Percentiles rank a stretch among this genome's conserved stretches.
Conservation (phyloP, 768 basidiomycete genomes). For the Suillus brevipes region DNA sequence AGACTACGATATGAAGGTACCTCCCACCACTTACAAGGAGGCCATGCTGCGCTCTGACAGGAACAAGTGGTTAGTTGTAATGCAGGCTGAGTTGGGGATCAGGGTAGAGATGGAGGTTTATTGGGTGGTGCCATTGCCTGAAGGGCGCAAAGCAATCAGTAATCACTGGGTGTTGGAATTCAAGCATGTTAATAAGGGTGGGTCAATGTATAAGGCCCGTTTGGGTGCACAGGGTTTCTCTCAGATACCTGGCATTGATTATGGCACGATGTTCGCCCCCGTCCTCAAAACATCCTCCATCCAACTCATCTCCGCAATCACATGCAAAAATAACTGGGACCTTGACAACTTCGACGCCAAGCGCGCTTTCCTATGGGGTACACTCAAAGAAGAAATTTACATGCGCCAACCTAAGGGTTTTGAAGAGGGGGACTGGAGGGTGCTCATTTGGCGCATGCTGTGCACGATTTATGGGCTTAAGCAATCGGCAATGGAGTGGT, state of each 20-base stretch:
- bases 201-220: not conserved
- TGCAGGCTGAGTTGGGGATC: not conserved
- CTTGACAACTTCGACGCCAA: not conserved
- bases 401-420: not conserved
- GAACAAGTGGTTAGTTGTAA: not conserved
- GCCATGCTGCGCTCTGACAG: not conserved
- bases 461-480: too few relatives aligned
- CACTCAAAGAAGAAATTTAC: not conserved
- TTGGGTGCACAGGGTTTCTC: not conserved
- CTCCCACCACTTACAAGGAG: not conserved
- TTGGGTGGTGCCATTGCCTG: fast-evolving
- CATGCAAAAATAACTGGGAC: not conserved
- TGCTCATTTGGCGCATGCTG: too few relatives aligned
- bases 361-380: not conserved
- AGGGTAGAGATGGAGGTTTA: not conserved
- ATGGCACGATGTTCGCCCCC: not conserved
- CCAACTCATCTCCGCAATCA: not conserved
- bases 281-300: not conserved
- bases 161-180: not conserved
- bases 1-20: not conserved
- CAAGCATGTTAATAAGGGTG: not conserved
- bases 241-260: not conserved
- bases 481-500: too few relatives aligned
- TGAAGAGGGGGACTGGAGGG: too few relatives aligned
- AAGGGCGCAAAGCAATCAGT: not conserved